Conservation (phyloP, 345 rosid species). For the Arabidopsis suecica region DNA sequence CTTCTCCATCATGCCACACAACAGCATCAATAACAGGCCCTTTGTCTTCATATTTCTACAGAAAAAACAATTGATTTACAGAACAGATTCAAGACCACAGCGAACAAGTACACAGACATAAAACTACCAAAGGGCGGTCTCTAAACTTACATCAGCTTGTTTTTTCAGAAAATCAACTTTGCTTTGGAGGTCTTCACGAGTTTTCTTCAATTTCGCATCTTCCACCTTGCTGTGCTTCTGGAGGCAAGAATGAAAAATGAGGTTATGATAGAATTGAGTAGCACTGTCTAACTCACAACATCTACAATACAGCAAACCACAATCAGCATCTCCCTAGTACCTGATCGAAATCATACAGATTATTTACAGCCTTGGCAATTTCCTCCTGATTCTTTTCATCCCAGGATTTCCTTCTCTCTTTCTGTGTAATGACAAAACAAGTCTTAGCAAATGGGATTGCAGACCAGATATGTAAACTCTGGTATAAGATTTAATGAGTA, state of each 20-base stretch:
- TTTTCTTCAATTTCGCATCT: conserved; percentile 72
- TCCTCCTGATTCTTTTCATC: conserved; percentile 89
- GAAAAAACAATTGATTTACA: conserved; percentile 26
- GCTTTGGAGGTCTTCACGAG: conserved; percentile 83
- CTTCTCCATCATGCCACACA: conserved; percentile 96
- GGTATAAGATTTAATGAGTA: conserved; percentile 14
- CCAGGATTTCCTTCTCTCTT: conserved; percentile 86
- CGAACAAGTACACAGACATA: conserved; percentile 17
- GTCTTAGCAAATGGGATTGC: conserved; percentile 6
- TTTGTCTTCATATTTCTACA: conserved; percentile 84
- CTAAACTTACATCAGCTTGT: conserved; percentile 78
- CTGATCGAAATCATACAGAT: conserved; percentile 78
- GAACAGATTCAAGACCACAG: conserved; percentile 26
- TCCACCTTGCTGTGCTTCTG: conserved; percentile 82
- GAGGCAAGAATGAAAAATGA: conserved; percentile 37
- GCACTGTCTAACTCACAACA: conserved; percentile 19
- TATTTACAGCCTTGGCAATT: conserved; percentile 80
- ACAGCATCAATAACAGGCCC: conserved; percentile 96
- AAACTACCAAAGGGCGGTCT: conserved; percentile 29
- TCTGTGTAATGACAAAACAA: conserved; percentile 47
- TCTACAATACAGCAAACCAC: conserved; percentile 20
- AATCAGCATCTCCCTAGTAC: conserved; percentile 49
- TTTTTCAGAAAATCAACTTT: conserved; percentile 76
- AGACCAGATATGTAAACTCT: background rate
- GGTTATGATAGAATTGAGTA: conserved; percentile 27